These are phyloP conservation scores for Sphaceloma murrayae DNA, from an alignment of 2,329 filamentous ascomycete genomes.

Conservation along the genomic window DNA sequence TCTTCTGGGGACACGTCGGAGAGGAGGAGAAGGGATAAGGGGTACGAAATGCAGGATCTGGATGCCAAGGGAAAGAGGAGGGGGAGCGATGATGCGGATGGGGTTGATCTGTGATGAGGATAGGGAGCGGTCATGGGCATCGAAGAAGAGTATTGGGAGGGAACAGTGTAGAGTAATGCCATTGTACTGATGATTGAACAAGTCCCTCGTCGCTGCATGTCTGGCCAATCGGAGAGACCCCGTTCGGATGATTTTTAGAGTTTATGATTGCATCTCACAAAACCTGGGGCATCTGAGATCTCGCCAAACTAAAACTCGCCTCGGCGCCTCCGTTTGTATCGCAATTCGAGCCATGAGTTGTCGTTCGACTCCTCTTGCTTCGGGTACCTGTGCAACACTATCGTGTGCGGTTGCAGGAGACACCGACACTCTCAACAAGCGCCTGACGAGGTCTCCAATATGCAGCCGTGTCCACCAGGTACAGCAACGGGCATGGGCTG, in stretches of 20 bases:
- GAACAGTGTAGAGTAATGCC: too few species aligned
- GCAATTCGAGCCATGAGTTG: too few species aligned
- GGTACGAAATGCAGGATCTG: conserved; percentile 44
- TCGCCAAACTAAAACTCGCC: too few species aligned
- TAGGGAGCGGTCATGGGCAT: conserved; percentile 16
- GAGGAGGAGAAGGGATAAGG: conserved; percentile 28
- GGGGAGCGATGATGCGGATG: conserved; percentile 40
- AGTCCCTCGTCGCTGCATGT: neutral
- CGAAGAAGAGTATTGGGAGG: conserved; percentile 5
- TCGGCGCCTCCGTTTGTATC: too few species aligned
- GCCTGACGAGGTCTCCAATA: too few species aligned
- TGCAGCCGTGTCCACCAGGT: too few species aligned
- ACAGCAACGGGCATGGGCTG: too few species aligned
- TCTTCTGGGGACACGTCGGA: conserved; percentile 30
- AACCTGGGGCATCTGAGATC: neutral
- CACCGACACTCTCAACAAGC: too few species aligned
- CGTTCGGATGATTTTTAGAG: neutral
- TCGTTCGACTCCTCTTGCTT: too few species aligned
- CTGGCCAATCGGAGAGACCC: conserved; percentile 2
- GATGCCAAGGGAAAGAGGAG: conserved; percentile 51
- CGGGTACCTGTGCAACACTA: too few species aligned
- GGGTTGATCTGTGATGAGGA: conserved; percentile 35
- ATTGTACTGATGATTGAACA: too few species aligned
- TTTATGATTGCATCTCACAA: conserved; percentile 4
- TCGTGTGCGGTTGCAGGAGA: too few species aligned